Conservation (phyloP, 1,284 basidiomycete genomes). For the Marasmius tenuissimus region DNA sequence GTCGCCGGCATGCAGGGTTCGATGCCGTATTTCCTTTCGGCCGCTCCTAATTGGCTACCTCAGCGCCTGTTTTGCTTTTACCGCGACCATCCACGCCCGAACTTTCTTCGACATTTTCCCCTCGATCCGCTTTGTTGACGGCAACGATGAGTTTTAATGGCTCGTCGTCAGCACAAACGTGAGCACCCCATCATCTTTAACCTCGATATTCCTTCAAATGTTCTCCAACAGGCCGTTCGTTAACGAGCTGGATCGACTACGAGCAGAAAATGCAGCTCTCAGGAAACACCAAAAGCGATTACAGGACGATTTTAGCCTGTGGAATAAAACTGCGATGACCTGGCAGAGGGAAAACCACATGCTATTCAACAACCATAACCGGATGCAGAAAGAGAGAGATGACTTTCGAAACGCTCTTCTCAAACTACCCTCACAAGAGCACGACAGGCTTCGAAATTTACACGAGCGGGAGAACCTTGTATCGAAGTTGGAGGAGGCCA, state of each 20-base stretch:
- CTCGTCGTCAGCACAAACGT: not conserved
- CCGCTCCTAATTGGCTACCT: too few relatives aligned
- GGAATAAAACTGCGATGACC: not conserved
- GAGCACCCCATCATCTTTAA: not conserved
- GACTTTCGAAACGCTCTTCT: not conserved
- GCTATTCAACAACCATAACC: not conserved
- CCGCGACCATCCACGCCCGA: too few relatives aligned
- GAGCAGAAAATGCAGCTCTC: not conserved
- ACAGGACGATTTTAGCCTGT: not conserved
- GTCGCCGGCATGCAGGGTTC: too few relatives aligned
- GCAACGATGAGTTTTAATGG: not conserved
- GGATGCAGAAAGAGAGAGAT: not conserved
- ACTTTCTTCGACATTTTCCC: not conserved
- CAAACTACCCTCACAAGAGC: too few relatives aligned
- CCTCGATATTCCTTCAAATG: not conserved
- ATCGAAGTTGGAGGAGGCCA: too few relatives aligned
- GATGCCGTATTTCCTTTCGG: too few relatives aligned
- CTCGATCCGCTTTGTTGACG: not conserved
- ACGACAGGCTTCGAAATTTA: too few relatives aligned
- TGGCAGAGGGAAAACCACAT: not conserved
- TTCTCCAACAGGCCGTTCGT: not conserved
- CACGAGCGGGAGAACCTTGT: too few relatives aligned
- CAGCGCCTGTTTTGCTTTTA: too few relatives aligned
- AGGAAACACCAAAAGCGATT: not conserved
- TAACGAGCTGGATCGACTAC: not conserved